Evolutionary conservation across 2,329 filamentous ascomycete genomes (phyloP), one percentile per base, ranked within the genome.

Genomic region (Lojkania enalia): DNA sequence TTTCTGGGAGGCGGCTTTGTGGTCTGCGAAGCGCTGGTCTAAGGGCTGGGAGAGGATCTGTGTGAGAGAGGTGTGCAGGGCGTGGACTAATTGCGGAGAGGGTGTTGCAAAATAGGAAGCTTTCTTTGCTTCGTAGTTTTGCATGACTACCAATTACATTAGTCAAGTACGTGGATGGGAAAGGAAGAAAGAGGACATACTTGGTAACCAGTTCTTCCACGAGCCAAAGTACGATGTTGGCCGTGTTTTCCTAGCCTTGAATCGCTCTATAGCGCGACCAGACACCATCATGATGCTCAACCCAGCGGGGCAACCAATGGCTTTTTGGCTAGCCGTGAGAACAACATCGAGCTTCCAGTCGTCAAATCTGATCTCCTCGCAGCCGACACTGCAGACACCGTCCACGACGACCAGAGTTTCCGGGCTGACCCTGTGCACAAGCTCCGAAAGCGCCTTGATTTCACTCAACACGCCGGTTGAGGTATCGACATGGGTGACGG

Each of bases 41-140:
- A 97, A 76, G 6, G 91, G 88, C 45, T 80, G 80, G n/a, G 86
- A 79, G 39, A 95, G 81, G 64, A 97, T 94, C 71, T 96, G 90
- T 44, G 78, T 86, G 20, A 99, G 79, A 2, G 90, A 82, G 6
- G 91, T 96, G 79, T 99, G 87, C 25, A 99, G 82, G 36, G 94
- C 94, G 72, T 88, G 92, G 58, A 99, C 80, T 39, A 99, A 83
- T 74, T 99, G 94, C 12, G 94, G 94, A 3, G 91, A 90, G 1
- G 94, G 94, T 1, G 94, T 99, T 27, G 94, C 94, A 66, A 99
- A 99, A 78, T 99, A 99, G 2, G 90, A 95, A 27, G 94, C 84
- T 77, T 97, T 99, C 78, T 91, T 90, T 54, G 90, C 89, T 76
- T 99, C 94, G 73, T 99, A 99, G 76, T 96, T 97, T 76, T 94